Base-by-base conservation (phyloP, 1,284 basidiomycete genomes). In the Abortiporus biennis region DNA sequence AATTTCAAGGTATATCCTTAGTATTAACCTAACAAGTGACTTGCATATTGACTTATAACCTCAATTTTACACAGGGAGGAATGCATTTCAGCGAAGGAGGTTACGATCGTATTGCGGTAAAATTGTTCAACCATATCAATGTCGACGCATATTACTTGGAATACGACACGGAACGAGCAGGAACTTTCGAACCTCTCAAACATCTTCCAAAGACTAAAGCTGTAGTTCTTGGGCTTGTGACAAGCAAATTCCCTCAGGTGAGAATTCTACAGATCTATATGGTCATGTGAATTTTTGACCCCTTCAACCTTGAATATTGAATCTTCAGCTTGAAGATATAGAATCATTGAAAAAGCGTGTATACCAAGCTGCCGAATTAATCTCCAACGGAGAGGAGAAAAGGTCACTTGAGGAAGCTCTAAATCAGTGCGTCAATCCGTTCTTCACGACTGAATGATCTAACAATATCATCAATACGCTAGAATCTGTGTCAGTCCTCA, bases 61-160 rank as follows among this genome's bases (percentile, higher is more conserved):
- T 12, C 5, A 19, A 8, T n/a, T n/a, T n/a, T 42, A 15, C 17
- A 20, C 36, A 71, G 71, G 71, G 75, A 43, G 80, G 83, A 17
- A 56, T 76, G 12, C 76, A 85, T 55, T 88, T 87, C 62, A 69
- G 72, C 20, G 80, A 86, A 57, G 84, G 87, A 4, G 76, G 80
- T 0, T 92, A 91, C 57, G 79, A 76, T 56, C 72, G 69, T 29
- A 89, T 92, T 55, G 82, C 87, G 9, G 60, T 68, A 51, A 85
- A 78, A 62, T 63, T 89, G n/a, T 87, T 88, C 71, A 74, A 74
- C 50, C 63, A 76, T 40, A 68, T 90, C 45, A 74, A 87, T 54
- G 83, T 86, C n/a, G 80, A 88, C 54, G 71, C 70, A 36, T 88
- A 82, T 60, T 90, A 85, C 57, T 70, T 85, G 36, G 86, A 91